A percentile compares a stretch with the other conserved stretches of the same genome.
phyloP scores from a whole-genome alignment of 176 grass and related monocot species.

The Carex scoparia region DNA sequence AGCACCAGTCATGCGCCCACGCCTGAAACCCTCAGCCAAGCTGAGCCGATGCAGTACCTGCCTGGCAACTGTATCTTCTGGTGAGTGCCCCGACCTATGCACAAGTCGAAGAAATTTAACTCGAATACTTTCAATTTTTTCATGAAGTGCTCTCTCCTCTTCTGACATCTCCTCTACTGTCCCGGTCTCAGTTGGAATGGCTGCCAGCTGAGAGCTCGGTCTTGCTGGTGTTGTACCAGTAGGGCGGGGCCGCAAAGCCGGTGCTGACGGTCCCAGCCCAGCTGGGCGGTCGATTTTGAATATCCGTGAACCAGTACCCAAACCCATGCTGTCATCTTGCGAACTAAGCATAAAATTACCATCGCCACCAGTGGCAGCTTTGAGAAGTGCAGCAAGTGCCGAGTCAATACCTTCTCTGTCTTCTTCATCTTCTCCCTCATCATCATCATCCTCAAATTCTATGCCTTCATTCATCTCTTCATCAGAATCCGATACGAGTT shows the following conservation, averaged over 20 bases:
- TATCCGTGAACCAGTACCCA: constrained; percentile 33
- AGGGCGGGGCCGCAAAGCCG: constrained; percentile 46
- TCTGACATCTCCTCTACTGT: constrained; percentile 49
- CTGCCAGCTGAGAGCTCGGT: constrained; percentile 43
- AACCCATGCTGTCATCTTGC: constrained; percentile 33
- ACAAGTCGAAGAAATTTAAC: constrained; percentile 37
- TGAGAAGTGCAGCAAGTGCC: constrained; percentile 57
- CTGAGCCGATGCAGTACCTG: constrained; percentile 43
- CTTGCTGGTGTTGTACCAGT: constrained; percentile 29
- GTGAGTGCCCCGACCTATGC: constrained; percentile 35
- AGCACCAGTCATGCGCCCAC: constrained; percentile 13
- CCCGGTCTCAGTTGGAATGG: constrained; percentile 34
- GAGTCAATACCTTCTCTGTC: constrained; percentile 52
- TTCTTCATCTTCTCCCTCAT: constrained; percentile 47
- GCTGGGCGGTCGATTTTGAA: constrained; percentile 66
- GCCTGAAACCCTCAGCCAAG: constrained; percentile 37
- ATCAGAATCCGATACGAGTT: constrained; percentile 56
- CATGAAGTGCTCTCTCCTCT: constrained; percentile 76
- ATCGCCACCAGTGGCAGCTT: constrained; percentile 59
- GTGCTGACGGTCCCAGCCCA: constrained; percentile 56
- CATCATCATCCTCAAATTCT: constrained; percentile 36
- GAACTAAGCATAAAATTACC: constrained; percentile 42
- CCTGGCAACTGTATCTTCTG: constrained; percentile 35
- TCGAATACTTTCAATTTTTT: constrained; percentile 24
- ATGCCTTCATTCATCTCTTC: constrained; percentile 53